Conservation (phyloP, 805 yeast genomes). For the Teunomyces barrocoloradensis region DNA sequence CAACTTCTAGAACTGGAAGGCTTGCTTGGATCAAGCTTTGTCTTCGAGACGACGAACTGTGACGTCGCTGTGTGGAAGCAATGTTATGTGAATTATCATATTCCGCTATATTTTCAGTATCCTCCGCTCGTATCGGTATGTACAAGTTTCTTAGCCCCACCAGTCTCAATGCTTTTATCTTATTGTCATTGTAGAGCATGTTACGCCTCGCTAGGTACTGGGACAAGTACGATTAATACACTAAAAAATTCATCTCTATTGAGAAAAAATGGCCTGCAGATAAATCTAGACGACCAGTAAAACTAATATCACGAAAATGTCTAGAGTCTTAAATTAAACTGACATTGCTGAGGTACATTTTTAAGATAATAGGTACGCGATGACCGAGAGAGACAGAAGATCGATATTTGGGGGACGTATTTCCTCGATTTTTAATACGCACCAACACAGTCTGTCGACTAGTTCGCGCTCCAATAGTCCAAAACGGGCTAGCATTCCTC, state of each 20-base stretch:
- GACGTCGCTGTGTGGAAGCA: conserved; percentile 1
- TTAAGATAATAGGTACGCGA: background rate
- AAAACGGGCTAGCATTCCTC: background rate
- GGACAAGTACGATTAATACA: no score
- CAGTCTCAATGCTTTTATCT: conserved; percentile 12
- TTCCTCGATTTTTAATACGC: conserved; percentile 26
- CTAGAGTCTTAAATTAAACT: background rate
- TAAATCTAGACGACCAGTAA: background rate
- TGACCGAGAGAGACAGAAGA: conserved; percentile 12
- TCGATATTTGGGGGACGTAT: conserved; percentile 29
- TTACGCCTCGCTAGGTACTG: background rate
- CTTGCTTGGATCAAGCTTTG: conserved; percentile 1
- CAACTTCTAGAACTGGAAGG: background rate
- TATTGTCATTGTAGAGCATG: conserved; percentile 10
- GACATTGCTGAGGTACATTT: background rate
- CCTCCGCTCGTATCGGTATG: background rate
- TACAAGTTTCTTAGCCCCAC: conserved; percentile 17
- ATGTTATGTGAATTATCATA: background rate
- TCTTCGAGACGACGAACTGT: background rate
- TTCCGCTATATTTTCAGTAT: background rate
- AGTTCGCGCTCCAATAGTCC: background rate
- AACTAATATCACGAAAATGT: background rate
- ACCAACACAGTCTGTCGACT: conserved; percentile 3
- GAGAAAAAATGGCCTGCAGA: background rate
- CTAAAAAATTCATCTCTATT: background rate